Evolutionary conservation across 371 early-diverging fungal genomes (phyloP), one percentile per base, ranked within the genome.

Genomic region (Ordospora colligata): DNA sequence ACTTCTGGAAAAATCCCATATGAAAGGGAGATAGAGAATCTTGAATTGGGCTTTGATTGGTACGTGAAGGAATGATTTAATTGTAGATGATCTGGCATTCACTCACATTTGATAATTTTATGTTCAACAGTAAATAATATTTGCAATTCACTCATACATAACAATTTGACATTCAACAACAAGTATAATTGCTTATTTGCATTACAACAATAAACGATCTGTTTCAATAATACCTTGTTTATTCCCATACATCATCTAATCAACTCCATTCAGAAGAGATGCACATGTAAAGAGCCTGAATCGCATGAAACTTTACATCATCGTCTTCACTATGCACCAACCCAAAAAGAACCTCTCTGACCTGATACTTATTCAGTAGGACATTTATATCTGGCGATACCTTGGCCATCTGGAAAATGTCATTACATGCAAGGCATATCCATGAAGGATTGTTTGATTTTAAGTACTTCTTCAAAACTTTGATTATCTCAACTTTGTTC

Each of bases 241-340:
- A 32, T 32, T 32, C 32, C 32, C 32, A 32, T 32, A 32, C 32
- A 32, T 32, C 32, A 32, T 32, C 25, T 7, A 7, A 58, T 67
- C 53, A 73, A 14, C 46, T 67, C 80, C 79, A 83, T 51, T 83
- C 83, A 9, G 68, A 43, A 40, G 75, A 81, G 50, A 81, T 81
- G 63, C 81, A 83, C 10, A 73, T 68, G 37, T 78, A 75, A 14
- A 83, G 67, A 25, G 81, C 78, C 62, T 83, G 79, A 64, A 83
- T 74, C 11, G 78, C 83, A 67, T 81, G 76, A 65, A 83, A 83
- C 51, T 75, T 68, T 52, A 83, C 49, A 50, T 83, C 83, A 52
- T 80, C 81, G 53, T 81, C 79, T 17, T 77, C 75, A 47, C 73
- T 66, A 14, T 75, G 53, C 11, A 77, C 72, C 19, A 83, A 23